Percentiles rank a stretch among this genome's conserved stretches.
Conservation (phyloP, 2,329 filamentous ascomycete genomes). For the Fusarium praegraminearum region DNA sequence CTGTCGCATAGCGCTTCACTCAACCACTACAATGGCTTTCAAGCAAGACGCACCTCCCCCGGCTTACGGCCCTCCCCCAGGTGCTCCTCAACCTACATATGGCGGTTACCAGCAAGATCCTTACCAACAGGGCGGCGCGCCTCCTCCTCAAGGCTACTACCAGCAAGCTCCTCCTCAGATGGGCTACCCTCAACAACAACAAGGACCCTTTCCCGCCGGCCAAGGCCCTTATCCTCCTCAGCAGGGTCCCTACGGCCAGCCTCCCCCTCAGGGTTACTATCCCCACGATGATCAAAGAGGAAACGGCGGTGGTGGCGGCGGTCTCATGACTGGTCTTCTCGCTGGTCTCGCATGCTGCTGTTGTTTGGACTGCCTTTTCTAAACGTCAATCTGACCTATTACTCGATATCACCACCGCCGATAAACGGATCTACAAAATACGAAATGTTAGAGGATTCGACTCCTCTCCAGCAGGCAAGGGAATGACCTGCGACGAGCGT, state of each 20-base stretch:
- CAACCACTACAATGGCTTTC: conserved; percentile 44
- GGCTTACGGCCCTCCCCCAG: conserved; percentile 58
- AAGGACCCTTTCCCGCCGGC: conserved; percentile 51
- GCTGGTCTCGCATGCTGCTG: conserved; percentile 69
- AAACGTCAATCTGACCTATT: conserved; percentile 38
- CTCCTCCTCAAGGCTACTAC: conserved; percentile 45
- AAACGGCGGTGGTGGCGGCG: conserved; percentile 47
- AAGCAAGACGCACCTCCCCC: conserved; percentile 66
- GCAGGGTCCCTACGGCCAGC: conserved; percentile 53
- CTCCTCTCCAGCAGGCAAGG: background rate
- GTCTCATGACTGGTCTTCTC: conserved; percentile 60
- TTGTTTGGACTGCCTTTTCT: conserved; percentile 69
- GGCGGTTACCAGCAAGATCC: conserved; percentile 55
- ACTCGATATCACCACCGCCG: conserved; percentile 16
- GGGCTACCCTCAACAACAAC: conserved; percentile 50
- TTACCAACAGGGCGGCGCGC: conserved; percentile 43
- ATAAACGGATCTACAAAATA: background rate
- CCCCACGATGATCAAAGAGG: conserved; percentile 49
- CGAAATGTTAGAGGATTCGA: background rate
- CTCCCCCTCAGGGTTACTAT: conserved; percentile 54
- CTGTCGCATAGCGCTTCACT: conserved; percentile 9
- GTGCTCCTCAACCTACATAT: conserved; percentile 60
- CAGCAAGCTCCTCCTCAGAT: conserved; percentile 50
- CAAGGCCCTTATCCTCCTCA: conserved; percentile 54
- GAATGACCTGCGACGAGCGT: conserved; percentile 15